Percentiles rank a stretch among this genome's conserved stretches.
Conservation (phyloP, 495 filamentous ascomycete genomes). For the Xylaria grammica region DNA sequence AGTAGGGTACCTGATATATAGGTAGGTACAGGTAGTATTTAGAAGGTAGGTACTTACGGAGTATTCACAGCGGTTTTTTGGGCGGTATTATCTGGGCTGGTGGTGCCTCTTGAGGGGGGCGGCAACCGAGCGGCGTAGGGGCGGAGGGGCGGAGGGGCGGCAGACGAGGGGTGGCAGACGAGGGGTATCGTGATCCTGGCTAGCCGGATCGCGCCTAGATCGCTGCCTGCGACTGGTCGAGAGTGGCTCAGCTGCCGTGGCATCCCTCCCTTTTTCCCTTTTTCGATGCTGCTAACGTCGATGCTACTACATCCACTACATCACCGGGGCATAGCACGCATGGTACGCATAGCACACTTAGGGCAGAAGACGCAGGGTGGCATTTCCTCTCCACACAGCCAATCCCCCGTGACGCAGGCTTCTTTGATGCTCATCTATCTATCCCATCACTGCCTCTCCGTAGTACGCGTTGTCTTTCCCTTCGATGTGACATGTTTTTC, state of each 20-base stretch:
- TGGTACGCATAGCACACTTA: neutral
- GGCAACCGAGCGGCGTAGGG: no score
- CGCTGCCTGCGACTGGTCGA: constrained; percentile 22
- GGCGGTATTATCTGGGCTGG: neutral
- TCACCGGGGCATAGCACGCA: constrained; percentile 17
- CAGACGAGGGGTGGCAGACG: no score
- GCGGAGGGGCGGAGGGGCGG: no score
- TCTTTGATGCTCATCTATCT: constrained; percentile 24
- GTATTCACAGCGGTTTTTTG: no score
- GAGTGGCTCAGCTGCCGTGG: constrained; percentile 25
- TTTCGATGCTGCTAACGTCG: no score
- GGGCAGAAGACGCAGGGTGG: constrained; percentile 13
- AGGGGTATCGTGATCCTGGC: constrained; percentile 22
- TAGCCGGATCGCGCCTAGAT: constrained; percentile 23
- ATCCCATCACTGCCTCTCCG: constrained; percentile 17
- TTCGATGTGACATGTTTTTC: constrained; percentile 37
- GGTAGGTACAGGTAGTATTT: no score
- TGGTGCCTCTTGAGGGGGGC: no score
- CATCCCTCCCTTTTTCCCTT: neutral
- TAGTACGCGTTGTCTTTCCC: constrained; percentile 24
- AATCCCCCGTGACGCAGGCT: constrained; percentile 33
- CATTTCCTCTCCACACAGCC: constrained; percentile 19
- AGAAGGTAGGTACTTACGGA: no score
- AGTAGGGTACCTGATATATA: no score
- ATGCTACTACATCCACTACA: no score